These are phyloP conservation scores for Cyclaneusma minus DNA, from an alignment of 2,329 filamentous ascomycete genomes.

Conservation along the genomic window DNA sequence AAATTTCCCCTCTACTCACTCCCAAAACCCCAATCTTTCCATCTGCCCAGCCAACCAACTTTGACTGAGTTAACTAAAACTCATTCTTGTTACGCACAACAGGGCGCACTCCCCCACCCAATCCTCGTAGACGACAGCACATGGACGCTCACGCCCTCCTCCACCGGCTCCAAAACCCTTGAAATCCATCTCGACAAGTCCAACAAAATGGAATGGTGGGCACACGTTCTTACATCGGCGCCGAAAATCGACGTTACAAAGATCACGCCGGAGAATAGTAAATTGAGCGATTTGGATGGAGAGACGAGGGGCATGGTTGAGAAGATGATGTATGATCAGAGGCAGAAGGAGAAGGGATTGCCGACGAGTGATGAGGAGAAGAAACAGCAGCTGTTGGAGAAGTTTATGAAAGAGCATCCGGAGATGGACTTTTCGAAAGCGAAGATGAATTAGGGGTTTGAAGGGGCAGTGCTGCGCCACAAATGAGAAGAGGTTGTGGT, in stretches of 20 bases:
- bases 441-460: slow-evolving; percentile 36
- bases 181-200: slow-evolving; percentile 85
- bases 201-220: slow-evolving; percentile 98
- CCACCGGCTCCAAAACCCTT: slow-evolving; percentile 53
- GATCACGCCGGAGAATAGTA: slow-evolving; percentile 86
- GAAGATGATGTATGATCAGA: slow-evolving; percentile 99
- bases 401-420: slow-evolving; percentile 62
- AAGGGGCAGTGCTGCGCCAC: no score
- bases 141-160: slow-evolving; percentile 62
- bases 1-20: slow-evolving; percentile 1
- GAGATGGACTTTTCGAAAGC: slow-evolving; percentile 62
- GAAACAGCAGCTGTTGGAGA: slow-evolving; percentile 82
- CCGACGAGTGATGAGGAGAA: slow-evolving; percentile 89
- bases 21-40: no score
- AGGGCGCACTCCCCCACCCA: slow-evolving; percentile 75
- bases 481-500: no score
- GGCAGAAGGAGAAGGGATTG: slow-evolving; percentile 84
- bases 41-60: slow-evolving; percentile 1
- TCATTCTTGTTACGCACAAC: slow-evolving; percentile 6
- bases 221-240: slow-evolving; percentile 72
- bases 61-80: slow-evolving; percentile 4
- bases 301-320: slow-evolving; percentile 95
- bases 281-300: slow-evolving; percentile 82
- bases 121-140: slow-evolving; percentile 78
- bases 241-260: slow-evolving; percentile 91